These are phyloP conservation scores for Leptographium flavum DNA, from an alignment of 2,329 filamentous ascomycete genomes.

Conservation along the genomic window DNA sequence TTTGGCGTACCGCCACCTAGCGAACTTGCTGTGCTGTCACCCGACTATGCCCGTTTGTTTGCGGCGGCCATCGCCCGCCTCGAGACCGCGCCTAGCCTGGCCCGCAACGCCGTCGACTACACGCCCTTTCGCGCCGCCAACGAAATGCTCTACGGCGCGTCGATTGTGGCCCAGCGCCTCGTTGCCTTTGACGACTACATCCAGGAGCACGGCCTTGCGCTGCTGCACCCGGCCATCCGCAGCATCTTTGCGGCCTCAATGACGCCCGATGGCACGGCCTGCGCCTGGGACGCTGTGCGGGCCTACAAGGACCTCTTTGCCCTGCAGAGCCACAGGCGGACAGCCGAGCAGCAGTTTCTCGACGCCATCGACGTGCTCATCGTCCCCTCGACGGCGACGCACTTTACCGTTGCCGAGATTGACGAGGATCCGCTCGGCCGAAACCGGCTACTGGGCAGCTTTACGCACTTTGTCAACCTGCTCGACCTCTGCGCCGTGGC, in stretches of 20 bases:
- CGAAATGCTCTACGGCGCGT: slow-evolving; percentile 35
- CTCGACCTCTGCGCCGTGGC: slow-evolving; percentile 37
- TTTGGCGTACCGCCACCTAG: too few species aligned
- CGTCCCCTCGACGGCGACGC: slow-evolving; percentile 27
- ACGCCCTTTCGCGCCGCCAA: slow-evolving; percentile 31
- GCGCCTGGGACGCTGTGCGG: neutral
- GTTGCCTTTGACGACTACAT: slow-evolving; percentile 1
- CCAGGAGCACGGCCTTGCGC: slow-evolving; percentile 13
- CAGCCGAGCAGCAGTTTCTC: neutral
- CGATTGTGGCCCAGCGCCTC: slow-evolving; percentile 21
- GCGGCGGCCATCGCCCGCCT: slow-evolving; percentile 14
- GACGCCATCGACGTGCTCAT: slow-evolving; percentile 26
- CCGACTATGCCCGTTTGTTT: neutral
- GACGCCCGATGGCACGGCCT: too few species aligned
- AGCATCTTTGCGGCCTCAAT: slow-evolving; percentile 14
- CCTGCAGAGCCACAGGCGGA: neutral
- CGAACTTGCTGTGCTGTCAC: too few species aligned
- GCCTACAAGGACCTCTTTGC: neutral
- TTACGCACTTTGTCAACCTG: slow-evolving; percentile 41
- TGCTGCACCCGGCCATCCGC: slow-evolving; percentile 21
- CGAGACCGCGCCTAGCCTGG: neutral
- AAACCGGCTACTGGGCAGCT: slow-evolving; percentile 34
- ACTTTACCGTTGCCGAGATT: slow-evolving; percentile 31
- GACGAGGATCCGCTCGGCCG: slow-evolving; percentile 31
- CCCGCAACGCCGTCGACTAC: slow-evolving; percentile 17